Evolutionary conservation across 805 yeast genomes (phyloP), one percentile per base, ranked within the genome.

Genomic region (Candida ovalis): DNA sequence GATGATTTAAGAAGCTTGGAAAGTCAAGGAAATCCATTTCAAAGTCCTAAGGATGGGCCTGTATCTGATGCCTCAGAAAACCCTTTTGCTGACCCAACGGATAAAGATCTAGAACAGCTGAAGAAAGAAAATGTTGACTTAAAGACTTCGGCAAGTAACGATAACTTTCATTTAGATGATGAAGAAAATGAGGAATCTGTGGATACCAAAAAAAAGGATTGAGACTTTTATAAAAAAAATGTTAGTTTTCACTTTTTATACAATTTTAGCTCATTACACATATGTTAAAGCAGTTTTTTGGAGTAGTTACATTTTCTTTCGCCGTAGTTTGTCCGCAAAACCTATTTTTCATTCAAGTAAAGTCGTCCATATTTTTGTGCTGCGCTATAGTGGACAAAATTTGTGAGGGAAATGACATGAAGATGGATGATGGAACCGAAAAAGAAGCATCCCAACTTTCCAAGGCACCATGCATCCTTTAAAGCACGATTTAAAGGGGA

Each of bases 1-100:
- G 84, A 80, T 54, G 84, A 79, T 57, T 65, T 79, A 47, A 73
- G 80, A 33, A 72, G 80, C 56, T 61, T 78, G 58, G 78, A 80
- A 50, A 71, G 75, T 50, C 65, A 68, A 21, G 56, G 52, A 9
- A 59, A 64, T 43, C 67, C 68, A n/a, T 64, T 64, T 47, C 55
- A 55, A 4, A 57, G 56, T 40, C 55, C 59, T 2, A 47, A 30
- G 35, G n/a, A 37, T 21, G 42, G 50, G 2, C 19, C 40, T 28
- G 19, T n/a, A 32, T 19, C 30, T 27, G 30, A 44, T 22, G n/a
- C 40, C 3, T 13, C 44, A 33, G 62, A 56, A 10, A 60, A 66
- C 41, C 71, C 71, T 42, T 67, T 66, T 50, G 64, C 57, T 25
- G 70, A 66, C 47, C 49, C 58, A 9, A 50, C 47, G 23, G 52